Evolutionary conservation across 805 yeast species (phyloP), one percentile per base, ranked within the genome.

Genomic region (Candida schatavii): DNA sequence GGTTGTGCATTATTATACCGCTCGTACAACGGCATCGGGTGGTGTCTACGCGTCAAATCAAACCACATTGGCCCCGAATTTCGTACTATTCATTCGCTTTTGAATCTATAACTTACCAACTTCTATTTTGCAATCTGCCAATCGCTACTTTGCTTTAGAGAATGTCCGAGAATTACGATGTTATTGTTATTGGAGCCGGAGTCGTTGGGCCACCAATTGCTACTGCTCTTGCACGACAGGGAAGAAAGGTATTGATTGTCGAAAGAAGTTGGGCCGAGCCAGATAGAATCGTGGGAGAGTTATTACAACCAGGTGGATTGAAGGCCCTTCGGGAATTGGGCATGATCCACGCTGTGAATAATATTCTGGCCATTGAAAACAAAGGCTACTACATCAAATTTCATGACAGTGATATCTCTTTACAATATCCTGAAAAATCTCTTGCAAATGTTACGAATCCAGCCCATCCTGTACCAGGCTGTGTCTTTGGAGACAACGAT

Each of bases 121-220:
- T n/a, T n/a, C n/a, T n/a, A n/a, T n/a, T n/a, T n/a, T n/a, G n/a
- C n/a, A n/a, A n/a, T n/a, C n/a, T n/a, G n/a, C n/a, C n/a, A n/a
- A n/a, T n/a, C n/a, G n/a, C n/a, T n/a, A n/a, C n/a, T n/a, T n/a
- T n/a, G n/a, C n/a, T n/a, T n/a, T n/a, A n/a, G n/a, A n/a, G 11
- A 7, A 23, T 23, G n/a, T 36, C 39, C 30, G 18, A 5, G 17
- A 59, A 29, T 17, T 88, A 79, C 64, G 99, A 93, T 57, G 91
- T 83, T 39, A 81, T 91, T 32, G 85, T 93, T 20, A 81, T 93
- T 30, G 99, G 99, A n/a, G 97, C 98, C n/a, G 99, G 99, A 42
- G 96, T 91, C 17, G 83, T 88, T 19, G 99, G 99, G 1, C 97
- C 99, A 2, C 83, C 91, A 42, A 74, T 91, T 15, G 97, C 97